These are phyloP conservation scores for Bertia moriformis DNA, from an alignment of 2,329 filamentous ascomycete genomes.

Conservation along the genomic window DNA sequence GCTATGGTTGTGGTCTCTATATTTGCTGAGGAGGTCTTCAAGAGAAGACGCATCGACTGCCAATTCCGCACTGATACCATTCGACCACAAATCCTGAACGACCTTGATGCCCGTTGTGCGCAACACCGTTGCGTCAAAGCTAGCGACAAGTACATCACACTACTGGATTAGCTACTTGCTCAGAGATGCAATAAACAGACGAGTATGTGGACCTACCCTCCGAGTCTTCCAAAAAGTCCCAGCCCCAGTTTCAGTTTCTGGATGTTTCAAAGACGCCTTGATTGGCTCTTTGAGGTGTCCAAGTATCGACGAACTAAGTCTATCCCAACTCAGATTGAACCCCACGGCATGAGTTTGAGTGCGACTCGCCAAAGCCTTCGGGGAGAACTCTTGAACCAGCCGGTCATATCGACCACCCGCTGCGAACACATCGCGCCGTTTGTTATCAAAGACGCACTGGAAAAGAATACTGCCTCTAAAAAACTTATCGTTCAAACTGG, in stretches of 20 bases:
- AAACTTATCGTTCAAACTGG: constrained; percentile 81
- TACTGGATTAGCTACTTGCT: constrained; percentile 25
- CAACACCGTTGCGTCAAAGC: constrained; percentile 66
- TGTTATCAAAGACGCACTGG: constrained; percentile 76
- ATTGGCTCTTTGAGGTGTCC: constrained; percentile 37
- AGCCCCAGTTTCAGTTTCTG: constrained; percentile 48
- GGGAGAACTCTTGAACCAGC: constrained; percentile 70
- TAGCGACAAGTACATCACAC: constrained; percentile 82
- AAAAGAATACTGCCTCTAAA: constrained; percentile 78
- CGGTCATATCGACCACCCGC: constrained; percentile 88
- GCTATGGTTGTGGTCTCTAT: constrained; percentile 63
- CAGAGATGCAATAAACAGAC: not conserved
- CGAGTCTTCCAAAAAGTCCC: constrained; percentile 44
- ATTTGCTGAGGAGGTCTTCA: constrained; percentile 64
- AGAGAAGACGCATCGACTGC: constrained; percentile 64
- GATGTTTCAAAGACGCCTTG: too few relatives aligned
- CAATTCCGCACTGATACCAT: constrained; percentile 78
- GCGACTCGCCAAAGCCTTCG: constrained; percentile 46
- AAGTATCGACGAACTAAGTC: constrained; percentile 51
- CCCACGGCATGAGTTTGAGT: constrained; percentile 72
- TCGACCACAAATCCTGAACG: constrained; percentile 64
- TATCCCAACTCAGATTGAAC: constrained; percentile 81
- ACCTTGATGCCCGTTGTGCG: constrained; percentile 65
- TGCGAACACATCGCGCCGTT: constrained; percentile 72
- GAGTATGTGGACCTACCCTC: constrained; percentile 31